Conservation (phyloP, 495 filamentous ascomycete genomes). For the Xylaria venustula region DNA sequence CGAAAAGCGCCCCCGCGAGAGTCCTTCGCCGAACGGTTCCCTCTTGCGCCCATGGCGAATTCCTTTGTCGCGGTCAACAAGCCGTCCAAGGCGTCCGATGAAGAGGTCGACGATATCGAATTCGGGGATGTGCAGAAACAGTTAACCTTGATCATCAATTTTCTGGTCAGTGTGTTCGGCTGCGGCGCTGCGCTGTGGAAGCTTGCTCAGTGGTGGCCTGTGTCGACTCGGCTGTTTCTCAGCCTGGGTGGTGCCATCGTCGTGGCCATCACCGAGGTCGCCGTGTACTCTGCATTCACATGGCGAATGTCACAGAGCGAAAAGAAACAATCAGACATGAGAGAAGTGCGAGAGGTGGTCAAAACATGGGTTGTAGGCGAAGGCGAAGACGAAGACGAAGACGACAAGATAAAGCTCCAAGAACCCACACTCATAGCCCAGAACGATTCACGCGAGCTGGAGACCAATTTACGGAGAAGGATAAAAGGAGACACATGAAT, state of each 20-base stretch:
- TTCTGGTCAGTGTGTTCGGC: slow-evolving; percentile 69
- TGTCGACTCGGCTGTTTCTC: slow-evolving; percentile 64
- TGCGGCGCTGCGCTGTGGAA: slow-evolving; percentile 73
- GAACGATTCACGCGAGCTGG: neutral
- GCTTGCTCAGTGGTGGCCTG: slow-evolving; percentile 65
- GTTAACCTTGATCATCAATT: slow-evolving; percentile 70
- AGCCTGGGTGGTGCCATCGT: slow-evolving; percentile 66
- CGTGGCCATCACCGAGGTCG: slow-evolving; percentile 83
- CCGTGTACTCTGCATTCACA: slow-evolving; percentile 83
- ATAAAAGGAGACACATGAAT: neutral
- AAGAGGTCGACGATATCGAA: slow-evolving; percentile 56
- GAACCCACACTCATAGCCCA: slow-evolving; percentile 33
- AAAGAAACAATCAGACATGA: slow-evolving; percentile 58
- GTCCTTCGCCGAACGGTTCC: slow-evolving; percentile 59
- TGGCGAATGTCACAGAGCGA: slow-evolving; percentile 73
- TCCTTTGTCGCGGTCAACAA: slow-evolving; percentile 51
- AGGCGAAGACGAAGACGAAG: slow-evolving; percentile 43
- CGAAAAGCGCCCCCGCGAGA: slow-evolving; percentile 55
- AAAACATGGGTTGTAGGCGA: slow-evolving; percentile 67
- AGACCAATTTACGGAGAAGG: slow-evolving; percentile 1
- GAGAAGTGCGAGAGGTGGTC: slow-evolving; percentile 69
- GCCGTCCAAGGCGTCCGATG: slow-evolving; percentile 35
- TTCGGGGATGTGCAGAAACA: slow-evolving; percentile 73
- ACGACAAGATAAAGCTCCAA: slow-evolving; percentile 22
- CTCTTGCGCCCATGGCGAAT: slow-evolving; percentile 45